Evolutionary conservation across 139 green algal genomes (phyloP).

Genomic region (Chlamydomonas sp.): DNA sequence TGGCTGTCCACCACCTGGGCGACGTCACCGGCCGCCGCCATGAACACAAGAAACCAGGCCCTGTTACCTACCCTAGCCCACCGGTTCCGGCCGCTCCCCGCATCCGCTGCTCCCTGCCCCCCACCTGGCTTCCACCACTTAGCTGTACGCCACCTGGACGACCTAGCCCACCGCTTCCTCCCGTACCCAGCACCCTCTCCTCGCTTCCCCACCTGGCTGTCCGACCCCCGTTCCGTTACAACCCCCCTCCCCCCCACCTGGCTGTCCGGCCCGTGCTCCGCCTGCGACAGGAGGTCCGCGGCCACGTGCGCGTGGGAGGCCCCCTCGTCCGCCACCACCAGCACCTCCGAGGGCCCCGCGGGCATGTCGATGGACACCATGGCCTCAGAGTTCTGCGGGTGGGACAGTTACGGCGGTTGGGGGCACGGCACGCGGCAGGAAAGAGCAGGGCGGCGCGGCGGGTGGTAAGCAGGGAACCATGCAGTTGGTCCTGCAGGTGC

Average conservation of each 20-base stretch:
- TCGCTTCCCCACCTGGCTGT: not conserved
- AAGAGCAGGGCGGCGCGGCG: not conserved
- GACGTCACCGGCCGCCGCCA: no score
- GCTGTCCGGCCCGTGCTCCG: slow-evolving; percentile 94
- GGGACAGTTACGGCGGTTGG: not conserved
- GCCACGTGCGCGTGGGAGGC: slow-evolving; percentile 87
- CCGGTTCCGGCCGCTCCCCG: no score
- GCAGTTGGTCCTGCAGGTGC: no score
- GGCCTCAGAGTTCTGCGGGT: slow-evolving; percentile 84
- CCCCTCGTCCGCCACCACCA: slow-evolving; percentile 93
- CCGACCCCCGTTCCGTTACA: not conserved
- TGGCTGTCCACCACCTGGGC: no score
- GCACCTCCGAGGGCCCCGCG: slow-evolving; percentile 88
- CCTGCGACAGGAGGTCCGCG: slow-evolving; percentile 95
- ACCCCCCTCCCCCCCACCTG: slow-evolving; percentile 68
- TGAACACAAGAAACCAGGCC: no score
- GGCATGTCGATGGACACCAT: slow-evolving; percentile 99
- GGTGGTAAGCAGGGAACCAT: not conserved
- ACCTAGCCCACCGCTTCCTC: no score
- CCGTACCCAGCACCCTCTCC: not conserved
- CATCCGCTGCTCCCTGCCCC: no score
- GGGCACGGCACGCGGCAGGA: not conserved
- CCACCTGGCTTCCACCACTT: no score
- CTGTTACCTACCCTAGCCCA: no score
- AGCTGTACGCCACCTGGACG: no score